Base-by-base conservation (phyloP, 345 rosid genomes). In the Gossypium rotundifolium region DNA sequence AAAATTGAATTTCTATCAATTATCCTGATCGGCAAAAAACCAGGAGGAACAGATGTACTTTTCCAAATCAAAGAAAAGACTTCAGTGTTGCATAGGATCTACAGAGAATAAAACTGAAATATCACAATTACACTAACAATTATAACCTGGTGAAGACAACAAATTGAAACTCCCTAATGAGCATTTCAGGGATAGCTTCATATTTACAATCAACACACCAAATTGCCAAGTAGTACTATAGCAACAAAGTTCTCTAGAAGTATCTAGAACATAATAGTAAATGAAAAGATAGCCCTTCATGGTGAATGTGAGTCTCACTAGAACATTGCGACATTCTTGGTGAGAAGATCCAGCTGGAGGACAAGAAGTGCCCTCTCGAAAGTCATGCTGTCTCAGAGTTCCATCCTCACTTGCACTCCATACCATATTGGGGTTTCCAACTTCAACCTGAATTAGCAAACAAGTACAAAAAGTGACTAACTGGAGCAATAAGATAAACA, bases 401-500 rank as follows among this genome's bases (percentile, higher is more conserved):
- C 99, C 99, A 87, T 95, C 99, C 86, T 95, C 99, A 85, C 99
- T 93, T 48, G 98, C 97, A 83, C 98, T 93, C 99, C 99, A 93
- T 20, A 95, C 90, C 75, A 95, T 90, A 83, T 93, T 87, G 48
- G 99, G 99, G 71, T 95, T 95, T 48, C 97, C 98, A 76, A 85
- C 86, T 83, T 95, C 99, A 75, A 95, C 96, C 99, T 95, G 74
- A 67, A 78, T 73, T 49, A 70, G 25, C 7, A 65, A 57, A 55
- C 52, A 40, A 70, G 67, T 65, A 79, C 23, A 84, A 44, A 14
- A 46, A 74, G 66, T 44, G 44, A 74, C 65, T 33, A 63, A 53
- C 66, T 64, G 70, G 81, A 49, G 63, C 48, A 20, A 72, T 38
- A 27, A 49, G 18, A 44, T 1, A 33, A 73, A 75, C 40, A 54